These are phyloP conservation scores for Dactylellina cionopaga DNA, from an alignment of 2,329 filamentous ascomycete species.

Conservation along the genomic window DNA sequence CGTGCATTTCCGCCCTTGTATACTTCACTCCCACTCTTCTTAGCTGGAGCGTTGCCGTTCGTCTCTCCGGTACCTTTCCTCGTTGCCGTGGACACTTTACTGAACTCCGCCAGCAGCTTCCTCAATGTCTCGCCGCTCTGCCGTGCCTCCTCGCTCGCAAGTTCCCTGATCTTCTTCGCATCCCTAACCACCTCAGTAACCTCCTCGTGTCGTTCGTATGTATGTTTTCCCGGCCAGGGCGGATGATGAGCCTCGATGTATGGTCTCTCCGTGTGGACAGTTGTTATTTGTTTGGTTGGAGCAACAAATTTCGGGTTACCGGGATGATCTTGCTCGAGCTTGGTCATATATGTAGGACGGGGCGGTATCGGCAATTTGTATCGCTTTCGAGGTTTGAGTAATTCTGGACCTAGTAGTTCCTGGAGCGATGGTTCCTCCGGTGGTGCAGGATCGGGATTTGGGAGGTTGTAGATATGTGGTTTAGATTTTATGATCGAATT, in stretches of 20 bases:
- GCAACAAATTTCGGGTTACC: slow-evolving; percentile 64
- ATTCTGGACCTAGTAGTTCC: slow-evolving; percentile 54
- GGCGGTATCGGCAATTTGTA: slow-evolving; percentile 26
- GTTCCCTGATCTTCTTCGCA: slow-evolving; percentile 69
- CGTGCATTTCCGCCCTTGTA: slow-evolving; percentile 50
- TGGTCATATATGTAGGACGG: slow-evolving; percentile 38
- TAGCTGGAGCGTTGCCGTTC: background rate
- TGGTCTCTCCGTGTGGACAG: slow-evolving; percentile 61
- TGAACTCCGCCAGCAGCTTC: slow-evolving; percentile 65
- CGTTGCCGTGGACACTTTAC: slow-evolving; percentile 33
- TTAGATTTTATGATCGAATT: slow-evolving; percentile 3
- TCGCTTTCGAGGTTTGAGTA: slow-evolving; percentile 52
- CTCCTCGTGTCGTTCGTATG: slow-evolving; percentile 70
- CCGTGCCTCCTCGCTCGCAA: slow-evolving; percentile 73
- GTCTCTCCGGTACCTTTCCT: slow-evolving; percentile 28
- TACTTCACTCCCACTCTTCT: slow-evolving; percentile 13
- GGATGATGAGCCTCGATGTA: slow-evolving; percentile 72
- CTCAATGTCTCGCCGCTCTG: slow-evolving; percentile 73
- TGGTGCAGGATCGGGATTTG: slow-evolving; percentile 37
- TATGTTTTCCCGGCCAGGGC: slow-evolving; percentile 71
- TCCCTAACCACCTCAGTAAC: slow-evolving; percentile 70
- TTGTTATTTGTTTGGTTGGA: slow-evolving; percentile 64
- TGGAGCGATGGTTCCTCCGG: slow-evolving; percentile 48
- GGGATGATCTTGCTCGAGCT: slow-evolving; percentile 56
- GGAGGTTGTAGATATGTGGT: slow-evolving; percentile 45